Conservation (phyloP, 768 basidiomycete genomes). For the Symmetrospora coprosmae region DNA sequence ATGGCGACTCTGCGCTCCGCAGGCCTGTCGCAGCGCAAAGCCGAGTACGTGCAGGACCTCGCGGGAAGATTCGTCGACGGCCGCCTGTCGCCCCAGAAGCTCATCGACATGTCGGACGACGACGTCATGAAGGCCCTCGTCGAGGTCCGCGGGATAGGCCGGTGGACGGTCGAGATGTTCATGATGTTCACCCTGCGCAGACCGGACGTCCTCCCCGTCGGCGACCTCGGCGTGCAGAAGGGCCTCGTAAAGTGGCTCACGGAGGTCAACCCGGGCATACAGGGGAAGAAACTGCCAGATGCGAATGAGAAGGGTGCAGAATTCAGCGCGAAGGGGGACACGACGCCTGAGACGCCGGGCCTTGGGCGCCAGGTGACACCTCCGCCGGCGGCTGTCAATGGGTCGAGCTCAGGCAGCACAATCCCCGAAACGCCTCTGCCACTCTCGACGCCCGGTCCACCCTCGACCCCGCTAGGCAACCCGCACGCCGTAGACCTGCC, state of each 20-base stretch:
- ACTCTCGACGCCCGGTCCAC: too few species aligned
- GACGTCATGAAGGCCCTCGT: constrained; percentile 44
- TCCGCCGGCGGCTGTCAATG: background rate
- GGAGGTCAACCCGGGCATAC: constrained; percentile 19
- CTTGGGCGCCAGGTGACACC: background rate
- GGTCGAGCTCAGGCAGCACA: background rate
- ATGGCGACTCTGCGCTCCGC: constrained; percentile 51
- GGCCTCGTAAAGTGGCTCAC: constrained; percentile 28
- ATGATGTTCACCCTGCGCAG: constrained; percentile 72
- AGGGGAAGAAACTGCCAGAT: constrained; percentile 12
- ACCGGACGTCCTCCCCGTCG: constrained; percentile 61
- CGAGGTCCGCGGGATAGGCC: constrained; percentile 51
- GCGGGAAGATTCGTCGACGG: constrained; percentile 69
- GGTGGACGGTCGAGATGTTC: constrained; percentile 59
- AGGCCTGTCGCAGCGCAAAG: constrained; percentile 70
- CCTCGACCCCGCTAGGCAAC: background rate
- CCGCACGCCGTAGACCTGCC: background rate
- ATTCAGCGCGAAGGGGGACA: background rate
- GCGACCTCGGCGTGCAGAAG: constrained; percentile 35
- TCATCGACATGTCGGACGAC: constrained; percentile 59
- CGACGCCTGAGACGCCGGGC: background rate
- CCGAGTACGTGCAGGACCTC: constrained; percentile 72
- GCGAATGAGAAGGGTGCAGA: too few species aligned
- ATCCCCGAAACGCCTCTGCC: too few species aligned
- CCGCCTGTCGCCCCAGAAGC: constrained; percentile 55